Evolutionary conservation across 2,329 filamentous ascomycete species (phyloP).

Genomic region (Chaetomiaceae sp.): DNA sequence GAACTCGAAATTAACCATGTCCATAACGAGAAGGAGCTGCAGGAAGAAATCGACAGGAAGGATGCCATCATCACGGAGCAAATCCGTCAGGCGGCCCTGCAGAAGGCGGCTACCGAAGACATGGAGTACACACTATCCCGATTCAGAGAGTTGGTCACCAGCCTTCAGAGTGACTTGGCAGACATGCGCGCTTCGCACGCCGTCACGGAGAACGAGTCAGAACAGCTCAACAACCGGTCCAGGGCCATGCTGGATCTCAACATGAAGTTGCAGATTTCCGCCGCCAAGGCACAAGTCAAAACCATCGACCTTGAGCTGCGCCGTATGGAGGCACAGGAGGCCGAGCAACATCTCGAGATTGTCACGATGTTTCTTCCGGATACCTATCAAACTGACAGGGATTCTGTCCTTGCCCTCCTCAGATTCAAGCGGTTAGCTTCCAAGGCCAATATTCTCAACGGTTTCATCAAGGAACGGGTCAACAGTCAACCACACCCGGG

Average conservation of each 20-base stretch:
- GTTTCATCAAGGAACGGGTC: constrained; percentile 74
- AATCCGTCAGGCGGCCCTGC: constrained; percentile 64
- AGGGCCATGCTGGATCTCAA: constrained; percentile 96
- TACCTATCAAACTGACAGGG: constrained; percentile 71
- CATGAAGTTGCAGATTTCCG: constrained; percentile 85
- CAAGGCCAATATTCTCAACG: constrained; percentile 76
- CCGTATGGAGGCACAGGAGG: constrained; percentile 83
- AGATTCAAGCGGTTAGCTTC: constrained; percentile 84
- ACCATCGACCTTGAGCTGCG: constrained; percentile 88
- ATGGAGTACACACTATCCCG: constrained; percentile 85
- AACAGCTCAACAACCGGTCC: constrained; percentile 81
- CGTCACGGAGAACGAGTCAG: constrained; percentile 87
- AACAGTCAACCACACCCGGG: constrained; percentile 62
- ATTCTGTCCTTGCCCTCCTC: constrained; percentile 83
- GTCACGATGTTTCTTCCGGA: constrained; percentile 86
- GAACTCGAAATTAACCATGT: constrained; percentile 92
- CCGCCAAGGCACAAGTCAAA: constrained; percentile 87
- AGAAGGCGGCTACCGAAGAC: constrained; percentile 77
- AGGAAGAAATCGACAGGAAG: constrained; percentile 87
- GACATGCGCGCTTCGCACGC: constrained; percentile 90
- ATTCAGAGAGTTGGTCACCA: constrained; percentile 85
- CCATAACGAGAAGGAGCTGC: constrained; percentile 89
- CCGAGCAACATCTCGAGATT: constrained; percentile 81
- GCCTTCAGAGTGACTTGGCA: constrained; percentile 78
- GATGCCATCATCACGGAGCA: constrained; percentile 83